Base-by-base conservation (phyloP, 2,329 filamentous ascomycete species). In the Cladosporium sp. region DNA sequence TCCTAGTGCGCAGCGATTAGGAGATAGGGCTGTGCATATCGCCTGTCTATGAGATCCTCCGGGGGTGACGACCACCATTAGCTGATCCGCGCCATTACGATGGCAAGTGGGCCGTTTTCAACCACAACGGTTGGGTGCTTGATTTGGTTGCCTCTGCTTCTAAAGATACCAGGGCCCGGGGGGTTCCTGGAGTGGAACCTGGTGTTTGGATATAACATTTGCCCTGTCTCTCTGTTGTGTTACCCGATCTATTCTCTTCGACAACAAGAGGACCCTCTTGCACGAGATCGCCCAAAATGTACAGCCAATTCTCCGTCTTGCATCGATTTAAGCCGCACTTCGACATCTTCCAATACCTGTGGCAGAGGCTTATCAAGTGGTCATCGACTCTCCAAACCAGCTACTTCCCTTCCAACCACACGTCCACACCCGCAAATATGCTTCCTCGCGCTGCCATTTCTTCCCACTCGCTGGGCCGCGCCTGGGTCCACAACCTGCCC, bases 391-490 rank as follows among this genome's bases (percentile, higher is more conserved):
- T 47, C 20, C 40, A 55, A 37, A 37, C 39, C 10, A 47, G 32
- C n/a, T 34, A 24, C 28, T 17, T 19, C n/a, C 32, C 17, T 32
- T 37, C 36, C 52, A 36, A 32, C 52, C 36, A 22, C 52, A 25
- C 45, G 42, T 32, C 34, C 40, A 45, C 56, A 25, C 9, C 37
- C 20, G 56, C 53, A 9, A 40, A 36, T 40, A 79, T 79, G 77
- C 68, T 79, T 61, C 84, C 79, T 70, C 80, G 79, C 62, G 80
- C 87, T 62, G 87, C 80, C 37, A 91, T 93, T 68, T 85, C 85
- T 58, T 88, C 87, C 61, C 89, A 91, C 80, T 91, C 88, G 49
- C 79, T 93, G 1, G 89, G 89, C 40, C 84, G 87, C 40, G 85
- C 84, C 65, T 87, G 86, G 68, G 83, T 87, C 61, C 89, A 93